These are phyloP conservation scores for Castanea sativa DNA, from an alignment of 306 rosid species.

Conservation along the genomic window DNA sequence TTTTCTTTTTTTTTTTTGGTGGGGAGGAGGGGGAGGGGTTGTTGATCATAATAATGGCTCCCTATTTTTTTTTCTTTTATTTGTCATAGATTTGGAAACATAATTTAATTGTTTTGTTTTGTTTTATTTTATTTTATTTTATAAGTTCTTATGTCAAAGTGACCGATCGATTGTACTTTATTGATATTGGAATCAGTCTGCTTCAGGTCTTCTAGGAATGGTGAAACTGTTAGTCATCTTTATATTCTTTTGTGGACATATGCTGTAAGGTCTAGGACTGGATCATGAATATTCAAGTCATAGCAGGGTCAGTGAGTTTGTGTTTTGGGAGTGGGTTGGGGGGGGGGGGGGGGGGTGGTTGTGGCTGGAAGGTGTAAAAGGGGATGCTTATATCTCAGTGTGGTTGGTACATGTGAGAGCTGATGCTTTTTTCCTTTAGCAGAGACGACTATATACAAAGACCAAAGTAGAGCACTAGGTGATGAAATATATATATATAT, in stretches of 20 bases:
- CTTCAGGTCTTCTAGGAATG: background rate
- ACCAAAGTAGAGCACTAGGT: background rate
- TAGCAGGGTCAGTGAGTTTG: background rate
- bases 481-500: background rate
- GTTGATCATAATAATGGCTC: background rate
- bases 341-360: no score
- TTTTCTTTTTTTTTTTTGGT: no score
- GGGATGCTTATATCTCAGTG: background rate
- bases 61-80: background rate
- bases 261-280: background rate
- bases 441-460: background rate
- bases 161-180: background rate
- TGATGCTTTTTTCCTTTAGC: background rate
- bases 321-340: no score
- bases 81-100: background rate
- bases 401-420: background rate
- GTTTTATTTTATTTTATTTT: background rate
- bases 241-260: background rate
- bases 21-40: background rate
- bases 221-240: background rate
- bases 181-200: no score
- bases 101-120: background rate
- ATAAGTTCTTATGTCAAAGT: background rate
- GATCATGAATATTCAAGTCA: background rate
- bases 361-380: background rate